Base-by-base conservation (phyloP, 305 asterid species). In the Euphrasia arctica region DNA sequence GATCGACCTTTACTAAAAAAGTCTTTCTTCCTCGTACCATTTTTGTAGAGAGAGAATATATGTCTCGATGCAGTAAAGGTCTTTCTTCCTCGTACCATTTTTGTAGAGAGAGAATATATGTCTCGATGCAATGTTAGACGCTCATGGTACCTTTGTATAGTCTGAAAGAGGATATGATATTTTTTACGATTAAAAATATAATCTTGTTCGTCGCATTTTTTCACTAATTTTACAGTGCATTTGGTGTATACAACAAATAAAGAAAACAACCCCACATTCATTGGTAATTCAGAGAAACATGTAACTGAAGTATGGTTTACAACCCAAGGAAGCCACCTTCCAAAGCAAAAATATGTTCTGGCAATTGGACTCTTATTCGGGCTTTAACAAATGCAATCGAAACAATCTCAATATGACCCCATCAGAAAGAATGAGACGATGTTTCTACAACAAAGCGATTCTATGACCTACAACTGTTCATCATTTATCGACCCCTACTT, bases 91-190 rank as follows among this genome's bases (percentile, higher is more conserved):
- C 22, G 65, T 49, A 31, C 25, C 63, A 41, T 9, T 43, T 63
- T 69, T 41, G 69, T 50, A 29, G 60, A n/a, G 67, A 25, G 67
- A 25, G 58, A 32, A 61, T 54, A 59, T 34, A 70, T 49, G 63
- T 43, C 54, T 48, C 22, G 15, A 18, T 47, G 32, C 65, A 66
- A 62, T 29, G 57, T 63, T 70, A 67, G 65, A 77, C 64, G 72
- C 70, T 68, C 69, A 63, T 32, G 78, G 79, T 77, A 71, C 68
- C 68, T 12, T 64, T 81, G 86, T 87, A 84, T 77, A 87, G 95
- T 70, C 69, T 68, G 77, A 73, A 65, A 66, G 54, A 67, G 64
- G 69, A 50, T 9, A 45, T 72, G 54, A 62, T 64, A 42, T 54
- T 65, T 74, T 80, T 32, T 32, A 32, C 36, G 3, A 32, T 32